Conservation (phyloP, 78 protist species). For the Cavenderia fasciculata region DNA sequence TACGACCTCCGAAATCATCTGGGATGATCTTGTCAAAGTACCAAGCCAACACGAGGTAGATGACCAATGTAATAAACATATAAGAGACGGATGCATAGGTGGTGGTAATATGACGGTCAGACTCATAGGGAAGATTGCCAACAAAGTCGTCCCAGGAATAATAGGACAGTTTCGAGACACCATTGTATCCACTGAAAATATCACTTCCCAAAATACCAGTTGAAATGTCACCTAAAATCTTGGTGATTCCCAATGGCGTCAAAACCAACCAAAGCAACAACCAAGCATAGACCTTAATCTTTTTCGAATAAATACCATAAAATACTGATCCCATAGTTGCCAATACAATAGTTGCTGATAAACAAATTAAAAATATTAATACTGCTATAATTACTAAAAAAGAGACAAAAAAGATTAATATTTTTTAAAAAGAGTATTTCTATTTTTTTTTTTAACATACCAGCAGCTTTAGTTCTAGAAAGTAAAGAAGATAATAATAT, state of each 20-base stretch:
- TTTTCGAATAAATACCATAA: background rate
- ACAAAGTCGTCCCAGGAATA: background rate
- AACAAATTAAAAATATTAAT: background rate
- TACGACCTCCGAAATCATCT: constrained; percentile 14
- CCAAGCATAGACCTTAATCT: background rate
- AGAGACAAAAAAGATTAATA: background rate
- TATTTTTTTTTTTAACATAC: background rate
- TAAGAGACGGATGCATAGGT: background rate
- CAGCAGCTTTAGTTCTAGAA: background rate
- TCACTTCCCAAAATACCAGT: too few relatives aligned
- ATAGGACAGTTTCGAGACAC: too few relatives aligned
- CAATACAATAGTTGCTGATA: background rate
- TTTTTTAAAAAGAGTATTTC: background rate
- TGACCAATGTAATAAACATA: background rate
- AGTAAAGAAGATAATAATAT: background rate
- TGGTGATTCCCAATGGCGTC: constrained; percentile 1
- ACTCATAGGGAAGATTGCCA: background rate
- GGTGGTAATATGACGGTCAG: background rate
- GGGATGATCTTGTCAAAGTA: constrained; percentile 30
- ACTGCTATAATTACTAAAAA: constrained; percentile 17
- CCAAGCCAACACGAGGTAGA: constrained; percentile 31
- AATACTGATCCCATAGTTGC: background rate
- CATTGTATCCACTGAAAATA: too few relatives aligned
- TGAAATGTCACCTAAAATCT: constrained; percentile 5
- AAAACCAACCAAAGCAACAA: background rate